Percentiles rank a stretch among this genome's conserved stretches.
phyloP scores from a whole-genome alignment of 140 eudicot species.

The Flaveria floridana region DNA sequence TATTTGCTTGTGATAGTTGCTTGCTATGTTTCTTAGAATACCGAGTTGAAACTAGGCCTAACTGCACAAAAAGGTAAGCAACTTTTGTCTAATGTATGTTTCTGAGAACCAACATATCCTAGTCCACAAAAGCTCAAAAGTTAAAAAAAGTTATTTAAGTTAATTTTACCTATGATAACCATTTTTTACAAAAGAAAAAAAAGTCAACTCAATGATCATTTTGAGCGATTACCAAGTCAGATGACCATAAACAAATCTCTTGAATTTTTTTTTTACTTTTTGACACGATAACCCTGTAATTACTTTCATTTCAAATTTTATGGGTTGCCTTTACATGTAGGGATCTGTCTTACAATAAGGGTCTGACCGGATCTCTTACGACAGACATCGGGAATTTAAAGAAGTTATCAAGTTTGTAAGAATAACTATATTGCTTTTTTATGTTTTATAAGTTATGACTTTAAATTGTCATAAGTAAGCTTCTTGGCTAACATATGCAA shows the following conservation, averaged over 20 bases:
- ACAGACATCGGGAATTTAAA: conserved; percentile 58
- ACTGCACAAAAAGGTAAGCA: not conserved
- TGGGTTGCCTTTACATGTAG: conserved; percentile 36
- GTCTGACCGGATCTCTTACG: conserved; percentile 71
- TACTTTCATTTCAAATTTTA: not conserved
- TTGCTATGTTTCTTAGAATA: not conserved
- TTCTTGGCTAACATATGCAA: not conserved
- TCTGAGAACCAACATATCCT: not conserved
- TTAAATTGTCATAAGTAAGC: not conserved
- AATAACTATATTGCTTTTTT: not conserved
- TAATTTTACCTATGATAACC: not conserved
- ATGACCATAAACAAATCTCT: not conserved
- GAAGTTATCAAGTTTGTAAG: conserved; percentile 72
- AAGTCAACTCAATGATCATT: not conserved
- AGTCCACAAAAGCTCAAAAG: not conserved
- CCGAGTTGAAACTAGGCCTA: not conserved
- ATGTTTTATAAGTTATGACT: not conserved
- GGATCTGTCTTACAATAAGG: conserved; percentile 85
- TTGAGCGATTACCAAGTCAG: not conserved
- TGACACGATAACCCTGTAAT: not conserved
- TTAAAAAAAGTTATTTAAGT: not conserved
- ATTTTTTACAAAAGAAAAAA: not conserved
- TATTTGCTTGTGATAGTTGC: not conserved
- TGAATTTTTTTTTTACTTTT: not conserved
- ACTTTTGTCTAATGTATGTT: not conserved